Conservation (phyloP, 2,329 filamentous ascomycete species). For the Herpotrichia juniperi region DNA sequence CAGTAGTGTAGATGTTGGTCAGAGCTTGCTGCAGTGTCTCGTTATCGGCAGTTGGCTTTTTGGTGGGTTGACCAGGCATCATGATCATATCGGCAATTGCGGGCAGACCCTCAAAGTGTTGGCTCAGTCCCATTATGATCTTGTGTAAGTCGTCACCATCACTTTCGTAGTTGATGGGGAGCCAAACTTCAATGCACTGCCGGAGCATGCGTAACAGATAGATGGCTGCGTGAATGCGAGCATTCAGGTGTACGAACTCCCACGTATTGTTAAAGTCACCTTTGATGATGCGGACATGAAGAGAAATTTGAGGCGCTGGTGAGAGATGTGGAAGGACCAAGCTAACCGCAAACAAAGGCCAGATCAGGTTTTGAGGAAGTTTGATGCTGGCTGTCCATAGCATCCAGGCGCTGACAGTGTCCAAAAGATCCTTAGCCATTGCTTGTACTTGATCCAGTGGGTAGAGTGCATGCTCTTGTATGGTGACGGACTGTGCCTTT, state of each 20-base stretch:
- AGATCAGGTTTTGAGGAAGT: slow-evolving; percentile 20
- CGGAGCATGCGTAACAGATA: slow-evolving; percentile 52
- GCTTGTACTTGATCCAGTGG: slow-evolving; percentile 4
- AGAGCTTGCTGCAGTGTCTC: slow-evolving; percentile 17
- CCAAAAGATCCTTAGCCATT: slow-evolving; percentile 16
- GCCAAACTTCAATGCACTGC: slow-evolving; percentile 40
- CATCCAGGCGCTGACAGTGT: slow-evolving; percentile 18
- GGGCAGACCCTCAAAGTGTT: slow-evolving; percentile 28
- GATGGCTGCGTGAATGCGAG: slow-evolving; percentile 48
- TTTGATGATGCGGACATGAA: slow-evolving; percentile 28
- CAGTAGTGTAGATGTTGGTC: slow-evolving; percentile 32
- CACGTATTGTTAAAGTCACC: slow-evolving; percentile 43
- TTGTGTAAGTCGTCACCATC: not conserved
- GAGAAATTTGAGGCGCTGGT: slow-evolving; percentile 17
- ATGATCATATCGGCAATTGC: slow-evolving; percentile 29
- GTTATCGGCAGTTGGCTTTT: not conserved
- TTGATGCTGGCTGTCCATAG: slow-evolving; percentile 21
- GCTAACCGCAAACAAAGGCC: slow-evolving; percentile 32
- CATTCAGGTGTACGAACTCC: slow-evolving; percentile 47
- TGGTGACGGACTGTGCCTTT: slow-evolving; percentile 38
- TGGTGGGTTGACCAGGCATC: slow-evolving; percentile 27
- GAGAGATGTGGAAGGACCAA: slow-evolving; percentile 26
- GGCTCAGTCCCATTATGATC: slow-evolving; percentile 8
- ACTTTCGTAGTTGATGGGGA: slow-evolving; percentile 10
- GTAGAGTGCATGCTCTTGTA: slow-evolving; percentile 24